phyloP scores from a whole-genome alignment of 495 filamentous ascomycete species.

The Entonaema liquescens region DNA sequence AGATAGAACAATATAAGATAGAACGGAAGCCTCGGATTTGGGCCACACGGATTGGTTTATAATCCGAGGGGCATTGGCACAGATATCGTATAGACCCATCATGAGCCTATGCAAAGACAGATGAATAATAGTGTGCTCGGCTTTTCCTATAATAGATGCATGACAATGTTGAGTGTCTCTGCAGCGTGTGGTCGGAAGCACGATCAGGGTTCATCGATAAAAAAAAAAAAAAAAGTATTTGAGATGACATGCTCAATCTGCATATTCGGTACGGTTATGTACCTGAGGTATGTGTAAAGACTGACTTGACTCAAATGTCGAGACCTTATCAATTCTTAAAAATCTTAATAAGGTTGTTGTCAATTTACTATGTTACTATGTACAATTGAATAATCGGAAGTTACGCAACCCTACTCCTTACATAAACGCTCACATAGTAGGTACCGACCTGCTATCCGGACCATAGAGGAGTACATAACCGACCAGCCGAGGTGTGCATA shows the following conservation, averaged over 20 bases:
- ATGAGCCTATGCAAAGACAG: background rate
- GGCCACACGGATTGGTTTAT: background rate
- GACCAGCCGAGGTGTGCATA: slow-evolving; percentile 39
- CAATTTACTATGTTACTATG: background rate
- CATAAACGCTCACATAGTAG: background rate
- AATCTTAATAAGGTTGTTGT: background rate
- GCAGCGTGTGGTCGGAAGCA: background rate
- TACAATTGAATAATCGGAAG: slow-evolving; percentile 4
- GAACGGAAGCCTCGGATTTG: background rate
- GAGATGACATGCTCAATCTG: too few relatives aligned
- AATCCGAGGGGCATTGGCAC: background rate
- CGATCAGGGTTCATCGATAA: too few relatives aligned
- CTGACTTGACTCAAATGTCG: background rate
- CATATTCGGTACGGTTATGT: too few relatives aligned
- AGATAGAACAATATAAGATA: background rate
- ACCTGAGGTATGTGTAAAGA: background rate
- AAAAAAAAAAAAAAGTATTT: too few relatives aligned
- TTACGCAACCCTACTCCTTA: background rate
- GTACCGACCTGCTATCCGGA: slow-evolving; percentile 23
- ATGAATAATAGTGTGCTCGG: background rate
- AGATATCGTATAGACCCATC: background rate
- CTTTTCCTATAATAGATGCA: background rate
- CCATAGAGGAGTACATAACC: slow-evolving; percentile 24
- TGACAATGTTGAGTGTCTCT: background rate
- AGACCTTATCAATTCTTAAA: background rate